phyloP scores from a whole-genome alignment of 768 basidiomycete species.

The Leccinum truebloodii region DNA sequence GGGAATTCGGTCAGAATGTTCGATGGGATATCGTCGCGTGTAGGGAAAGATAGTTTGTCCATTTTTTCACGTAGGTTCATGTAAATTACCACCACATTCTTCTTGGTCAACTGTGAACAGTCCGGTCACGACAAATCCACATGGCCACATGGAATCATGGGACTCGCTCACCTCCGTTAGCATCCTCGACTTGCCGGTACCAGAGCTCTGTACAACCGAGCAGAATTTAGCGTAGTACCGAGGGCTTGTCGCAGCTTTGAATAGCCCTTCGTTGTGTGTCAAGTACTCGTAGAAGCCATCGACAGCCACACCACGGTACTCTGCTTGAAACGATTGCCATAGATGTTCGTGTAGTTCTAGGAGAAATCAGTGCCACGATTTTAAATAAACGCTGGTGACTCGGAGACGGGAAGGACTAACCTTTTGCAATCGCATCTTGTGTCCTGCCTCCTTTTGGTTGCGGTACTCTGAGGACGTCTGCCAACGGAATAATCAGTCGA shows the following conservation, averaged over 20 bases:
- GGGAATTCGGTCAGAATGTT: not conserved
- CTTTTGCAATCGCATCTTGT: not conserved
- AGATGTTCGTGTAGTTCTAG: not conserved
- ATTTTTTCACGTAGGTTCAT: not conserved
- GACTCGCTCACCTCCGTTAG: not conserved
- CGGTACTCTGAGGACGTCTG: not conserved
- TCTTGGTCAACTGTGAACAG: not conserved
- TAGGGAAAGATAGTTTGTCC: not conserved
- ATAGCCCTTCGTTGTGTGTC: not conserved
- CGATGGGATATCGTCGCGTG: not conserved
- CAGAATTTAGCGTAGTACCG: not conserved
- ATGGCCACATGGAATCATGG: not conserved
- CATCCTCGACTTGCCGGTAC: not conserved
- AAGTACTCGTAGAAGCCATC: not conserved
- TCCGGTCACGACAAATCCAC: not conserved
- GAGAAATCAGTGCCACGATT: not conserved
- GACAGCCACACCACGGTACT: not conserved
- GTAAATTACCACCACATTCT: not conserved
- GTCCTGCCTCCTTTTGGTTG: not conserved
- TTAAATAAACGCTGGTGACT: not conserved
- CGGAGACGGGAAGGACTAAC: not conserved
- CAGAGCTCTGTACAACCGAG: not conserved
- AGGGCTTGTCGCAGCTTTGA: not conserved
- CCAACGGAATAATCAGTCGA: not conserved
- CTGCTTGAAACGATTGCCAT: not conserved